Percentiles rank a stretch among this genome's conserved stretches.
Conservation (phyloP, 108 stramenopile genomes). For the Cyclotella baltica region DNA sequence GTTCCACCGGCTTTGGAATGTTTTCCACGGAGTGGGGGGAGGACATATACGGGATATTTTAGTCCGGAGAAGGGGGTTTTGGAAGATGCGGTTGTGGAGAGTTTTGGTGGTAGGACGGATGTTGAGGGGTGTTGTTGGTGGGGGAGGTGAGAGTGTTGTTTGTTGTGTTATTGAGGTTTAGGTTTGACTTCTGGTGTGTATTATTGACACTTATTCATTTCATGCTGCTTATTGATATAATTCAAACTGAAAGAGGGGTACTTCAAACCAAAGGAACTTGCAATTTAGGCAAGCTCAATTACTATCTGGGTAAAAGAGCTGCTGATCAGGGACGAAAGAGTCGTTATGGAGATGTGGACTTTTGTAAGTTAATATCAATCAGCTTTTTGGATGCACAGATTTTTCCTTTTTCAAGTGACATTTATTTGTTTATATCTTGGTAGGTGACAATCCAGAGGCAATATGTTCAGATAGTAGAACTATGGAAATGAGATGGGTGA, state of each 20-base stretch:
- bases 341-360: slow-evolving; percentile 36
- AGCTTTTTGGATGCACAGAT: not conserved
- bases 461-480: slow-evolving; percentile 42
- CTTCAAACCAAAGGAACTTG: slow-evolving; percentile 46
- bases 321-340: slow-evolving; percentile 3
- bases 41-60: slow-evolving; percentile 29
- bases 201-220: not conserved
- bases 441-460: slow-evolving; percentile 28
- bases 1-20: slow-evolving; percentile 33
- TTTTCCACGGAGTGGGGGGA: slow-evolving; percentile 17
- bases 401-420: not conserved
- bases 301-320: slow-evolving; percentile 20
- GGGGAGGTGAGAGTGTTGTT: slow-evolving; percentile 30
- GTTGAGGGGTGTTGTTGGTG: slow-evolving; percentile 58
- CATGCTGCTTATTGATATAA: not conserved
- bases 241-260: slow-evolving; percentile 6
- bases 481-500: slow-evolving; percentile 42
- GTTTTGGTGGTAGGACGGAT: slow-evolving; percentile 39
- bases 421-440: no score
- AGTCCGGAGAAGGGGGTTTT: slow-evolving; percentile 2
- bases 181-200: not conserved
- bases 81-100: slow-evolving; percentile 1
- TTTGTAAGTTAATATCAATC: slow-evolving; percentile 22
- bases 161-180: not conserved
- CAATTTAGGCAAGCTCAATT: slow-evolving; percentile 46